Evolutionary conservation across 1,284 basidiomycete species (phyloP), one percentile per base, ranked within the genome.

Genomic region (Jaminaea rosea): DNA sequence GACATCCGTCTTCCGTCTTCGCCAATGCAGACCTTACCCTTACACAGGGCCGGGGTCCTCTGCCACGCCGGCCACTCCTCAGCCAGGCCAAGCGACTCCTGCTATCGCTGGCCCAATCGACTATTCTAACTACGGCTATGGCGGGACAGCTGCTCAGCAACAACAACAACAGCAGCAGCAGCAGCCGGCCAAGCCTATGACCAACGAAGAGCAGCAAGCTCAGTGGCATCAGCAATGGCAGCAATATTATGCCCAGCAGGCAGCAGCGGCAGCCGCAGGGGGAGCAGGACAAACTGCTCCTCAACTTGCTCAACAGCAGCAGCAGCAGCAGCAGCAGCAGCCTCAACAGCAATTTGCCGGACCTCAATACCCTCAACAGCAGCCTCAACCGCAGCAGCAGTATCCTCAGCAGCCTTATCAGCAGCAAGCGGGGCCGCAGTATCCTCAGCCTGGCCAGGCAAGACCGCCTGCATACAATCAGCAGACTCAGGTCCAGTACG

Each of bases 81-180:
- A 29, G 4, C 4, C 23, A 4, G 6, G 24, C 39, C 39, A 42
- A 42, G 44, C 21, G 24, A 27, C 11, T 29, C 10, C 26, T 10
- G 6, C 3, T 15, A 26, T 26, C 11, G 44, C 49, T 36, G 24
- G 50, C 46, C 21, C 34, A n/a, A n/a, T n/a, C 50, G 51, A 62
- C 23, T 67, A 63, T 39, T 52, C 62, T 26, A 64, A 62, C n/a
- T 67, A 67, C 31, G 64, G 64, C 13, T 67, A 67, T 26, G 64
- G 64, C 15, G 26, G 26, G 50, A 47, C 44, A 42, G 39, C 42
- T 23, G 37, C 36, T 26, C 49, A 17, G 10, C 46, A 28, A 17
- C 31, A n/a, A 5, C 4, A 19, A 4, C n/a, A n/a, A n/a, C n/a
- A n/a, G n/a, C n/a, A n/a, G n/a, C n/a, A n/a, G n/a, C n/a, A n/a